Percentiles rank a stretch among this genome's conserved stretches.
Conservation (phyloP, 352 stramenopile genomes). For the Phytophthora pinifolia region DNA sequence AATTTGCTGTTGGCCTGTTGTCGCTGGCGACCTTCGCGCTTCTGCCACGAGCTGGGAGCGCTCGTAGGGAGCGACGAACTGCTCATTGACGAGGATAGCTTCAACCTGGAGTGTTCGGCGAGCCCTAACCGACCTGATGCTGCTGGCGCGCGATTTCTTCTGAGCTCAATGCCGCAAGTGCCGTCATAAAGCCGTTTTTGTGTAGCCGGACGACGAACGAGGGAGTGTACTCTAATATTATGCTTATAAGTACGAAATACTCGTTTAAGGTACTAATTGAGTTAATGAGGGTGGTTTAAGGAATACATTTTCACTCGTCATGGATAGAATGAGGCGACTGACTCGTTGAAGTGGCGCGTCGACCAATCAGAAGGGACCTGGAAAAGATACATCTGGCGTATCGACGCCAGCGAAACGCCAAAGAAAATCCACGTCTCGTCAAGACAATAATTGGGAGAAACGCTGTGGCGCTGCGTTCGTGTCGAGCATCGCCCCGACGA, state of each 20-base stretch:
- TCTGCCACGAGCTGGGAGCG: constrained; percentile 38
- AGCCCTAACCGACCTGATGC: constrained; percentile 20
- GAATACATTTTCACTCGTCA: too few relatives aligned
- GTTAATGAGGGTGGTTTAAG: too few relatives aligned
- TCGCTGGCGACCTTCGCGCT: constrained; percentile 59
- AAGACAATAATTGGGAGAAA: constrained; percentile 8
- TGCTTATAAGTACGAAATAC: too few relatives aligned
- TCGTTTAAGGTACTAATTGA: too few relatives aligned
- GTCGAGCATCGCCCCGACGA: too few relatives aligned
- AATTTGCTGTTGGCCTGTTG: constrained; percentile 59
- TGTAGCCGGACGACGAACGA: constrained; percentile 12
- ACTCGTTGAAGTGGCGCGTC: too few relatives aligned
- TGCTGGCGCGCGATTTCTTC: constrained; percentile 20
- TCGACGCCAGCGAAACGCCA: constrained; percentile 8
- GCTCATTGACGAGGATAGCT: constrained; percentile 19
- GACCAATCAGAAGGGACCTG: not conserved
- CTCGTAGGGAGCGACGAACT: constrained; percentile 18
- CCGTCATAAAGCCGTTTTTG: constrained; percentile 15
- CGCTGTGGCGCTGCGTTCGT: not conserved
- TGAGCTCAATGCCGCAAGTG: constrained; percentile 7
- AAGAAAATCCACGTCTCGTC: constrained; percentile 10
- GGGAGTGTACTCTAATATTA: too few relatives aligned
- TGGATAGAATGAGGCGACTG: too few relatives aligned
- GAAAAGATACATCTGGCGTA: constrained; percentile 13
- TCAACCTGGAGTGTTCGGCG: constrained; percentile 7